Percentiles rank a stretch among this genome's conserved stretches.
These are phyloP conservation scores for Pichia pseudocactophila DNA, from an alignment of 805 yeast genomes.

Conservation along the genomic window DNA sequence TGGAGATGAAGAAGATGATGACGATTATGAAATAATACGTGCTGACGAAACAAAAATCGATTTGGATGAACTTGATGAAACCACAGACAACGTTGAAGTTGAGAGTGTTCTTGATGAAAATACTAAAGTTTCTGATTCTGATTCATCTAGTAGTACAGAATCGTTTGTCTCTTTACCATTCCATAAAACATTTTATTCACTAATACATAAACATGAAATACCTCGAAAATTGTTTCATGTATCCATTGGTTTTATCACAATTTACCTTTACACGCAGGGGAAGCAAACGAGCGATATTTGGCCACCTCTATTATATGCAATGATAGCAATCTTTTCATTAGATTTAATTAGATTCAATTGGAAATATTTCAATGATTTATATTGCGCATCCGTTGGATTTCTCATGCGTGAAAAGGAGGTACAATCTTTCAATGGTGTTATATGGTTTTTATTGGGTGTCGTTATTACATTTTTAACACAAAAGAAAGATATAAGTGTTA, in stretches of 20 bases:
- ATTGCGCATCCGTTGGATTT: slow-evolving; percentile 64
- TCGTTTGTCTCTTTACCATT: slow-evolving; percentile 11
- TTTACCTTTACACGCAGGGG: slow-evolving; percentile 62
- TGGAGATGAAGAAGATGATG: slow-evolving; percentile 5
- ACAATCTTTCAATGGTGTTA: slow-evolving; percentile 67
- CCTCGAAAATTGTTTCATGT: slow-evolving; percentile 86
- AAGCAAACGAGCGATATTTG: slow-evolving; percentile 48
- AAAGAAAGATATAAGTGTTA: slow-evolving; percentile 72
- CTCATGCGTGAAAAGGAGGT: slow-evolving; percentile 81
- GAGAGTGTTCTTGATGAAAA: neutral
- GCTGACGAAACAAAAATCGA: neutral
- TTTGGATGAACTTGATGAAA: neutral
- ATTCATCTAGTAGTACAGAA: neutral
- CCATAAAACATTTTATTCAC: slow-evolving; percentile 23
- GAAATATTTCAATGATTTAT: slow-evolving; percentile 52
- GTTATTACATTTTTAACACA: slow-evolving; percentile 58
- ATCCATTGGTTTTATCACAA: slow-evolving; percentile 75
- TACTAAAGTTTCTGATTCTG: neutral
- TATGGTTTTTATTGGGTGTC: slow-evolving; percentile 80
- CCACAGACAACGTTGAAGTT: slow-evolving; percentile 1
- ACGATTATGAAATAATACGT: neutral
- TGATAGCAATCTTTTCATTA: slow-evolving; percentile 45
- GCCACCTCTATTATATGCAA: slow-evolving; percentile 46
- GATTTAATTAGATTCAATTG: slow-evolving; percentile 62
- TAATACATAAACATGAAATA: slow-evolving; percentile 62